Percentiles rank a stretch among this genome's conserved stretches.
Conservation (phyloP, 2,329 filamentous ascomycete genomes). For the Fusarium napiforme region DNA sequence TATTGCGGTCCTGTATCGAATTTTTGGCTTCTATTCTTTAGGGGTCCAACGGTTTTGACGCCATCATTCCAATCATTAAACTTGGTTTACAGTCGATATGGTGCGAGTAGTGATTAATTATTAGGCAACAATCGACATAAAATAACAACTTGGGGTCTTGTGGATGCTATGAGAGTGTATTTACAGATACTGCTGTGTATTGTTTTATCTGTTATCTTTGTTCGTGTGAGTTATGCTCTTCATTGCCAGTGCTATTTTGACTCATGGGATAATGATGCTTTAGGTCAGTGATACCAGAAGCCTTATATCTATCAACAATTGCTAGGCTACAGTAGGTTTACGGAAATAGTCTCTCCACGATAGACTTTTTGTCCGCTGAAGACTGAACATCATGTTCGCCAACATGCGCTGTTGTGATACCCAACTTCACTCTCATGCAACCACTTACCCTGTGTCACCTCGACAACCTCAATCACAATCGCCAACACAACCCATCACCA, state of each 20-base stretch:
- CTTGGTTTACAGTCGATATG: neutral
- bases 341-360: no score
- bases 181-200: neutral
- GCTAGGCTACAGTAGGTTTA: neutral
- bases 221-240: neutral
- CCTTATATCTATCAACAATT: neutral
- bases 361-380: no score
- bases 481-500: neutral
- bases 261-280: no score
- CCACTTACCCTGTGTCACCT: conserved; percentile 19
- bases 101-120: neutral
- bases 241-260: fast-evolving
- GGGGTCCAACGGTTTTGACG: neutral
- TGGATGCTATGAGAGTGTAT: neutral
- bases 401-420: neutral
- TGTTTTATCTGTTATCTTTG: no score
- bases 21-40: neutral
- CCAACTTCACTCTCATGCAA: neutral
- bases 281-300: neutral
- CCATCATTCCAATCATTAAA: neutral
- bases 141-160: neutral
- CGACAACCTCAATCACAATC: neutral
- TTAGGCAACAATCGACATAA: neutral
- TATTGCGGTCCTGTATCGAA: no score
- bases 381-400: neutral